Conservation (phyloP, 768 basidiomycete species). For the Panaeolus cyanescens region DNA sequence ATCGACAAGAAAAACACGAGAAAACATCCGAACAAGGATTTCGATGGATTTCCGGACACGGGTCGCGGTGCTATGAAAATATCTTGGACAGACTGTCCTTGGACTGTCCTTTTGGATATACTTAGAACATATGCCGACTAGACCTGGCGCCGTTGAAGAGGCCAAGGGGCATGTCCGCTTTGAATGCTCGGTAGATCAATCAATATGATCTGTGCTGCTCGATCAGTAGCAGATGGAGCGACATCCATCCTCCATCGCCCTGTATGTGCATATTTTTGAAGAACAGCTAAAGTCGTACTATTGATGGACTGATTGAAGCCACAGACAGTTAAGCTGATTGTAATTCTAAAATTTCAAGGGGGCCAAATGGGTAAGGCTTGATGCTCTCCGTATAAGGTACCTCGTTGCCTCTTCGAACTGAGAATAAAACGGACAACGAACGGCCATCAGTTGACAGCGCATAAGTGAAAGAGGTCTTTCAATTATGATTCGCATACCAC, state of each 20-base stretch:
- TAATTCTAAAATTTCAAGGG: not conserved
- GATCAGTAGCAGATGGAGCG: not conserved
- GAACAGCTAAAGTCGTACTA: not conserved
- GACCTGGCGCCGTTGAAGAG: not conserved
- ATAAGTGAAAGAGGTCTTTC: not conserved
- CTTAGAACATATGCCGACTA: not conserved
- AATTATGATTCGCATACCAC: conserved; percentile 1
- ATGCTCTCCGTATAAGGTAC: not conserved
- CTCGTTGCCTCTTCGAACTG: conserved; percentile 1
- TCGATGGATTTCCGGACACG: conserved; percentile 1
- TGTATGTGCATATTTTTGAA: not conserved
- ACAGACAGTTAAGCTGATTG: not conserved
- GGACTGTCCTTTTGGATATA: not conserved
- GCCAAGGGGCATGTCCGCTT: not conserved
- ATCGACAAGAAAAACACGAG: not conserved
- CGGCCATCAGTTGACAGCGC: not conserved
- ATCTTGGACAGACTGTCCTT: not conserved
- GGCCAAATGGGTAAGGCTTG: not conserved
- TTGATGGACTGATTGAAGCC: not conserved
- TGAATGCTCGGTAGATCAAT: not conserved
- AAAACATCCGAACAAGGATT: conserved; percentile 1
- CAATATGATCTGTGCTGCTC: not conserved
- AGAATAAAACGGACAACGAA: not conserved
- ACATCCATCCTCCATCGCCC: not conserved
- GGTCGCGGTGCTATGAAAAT: conserved; percentile 2